A percentile compares a stretch with the other conserved stretches of the same genome.
These are phyloP conservation scores for Cutaneotrichosporon cutaneum DNA, from an alignment of 1,284 basidiomycete genomes.

Conservation along the genomic window DNA sequence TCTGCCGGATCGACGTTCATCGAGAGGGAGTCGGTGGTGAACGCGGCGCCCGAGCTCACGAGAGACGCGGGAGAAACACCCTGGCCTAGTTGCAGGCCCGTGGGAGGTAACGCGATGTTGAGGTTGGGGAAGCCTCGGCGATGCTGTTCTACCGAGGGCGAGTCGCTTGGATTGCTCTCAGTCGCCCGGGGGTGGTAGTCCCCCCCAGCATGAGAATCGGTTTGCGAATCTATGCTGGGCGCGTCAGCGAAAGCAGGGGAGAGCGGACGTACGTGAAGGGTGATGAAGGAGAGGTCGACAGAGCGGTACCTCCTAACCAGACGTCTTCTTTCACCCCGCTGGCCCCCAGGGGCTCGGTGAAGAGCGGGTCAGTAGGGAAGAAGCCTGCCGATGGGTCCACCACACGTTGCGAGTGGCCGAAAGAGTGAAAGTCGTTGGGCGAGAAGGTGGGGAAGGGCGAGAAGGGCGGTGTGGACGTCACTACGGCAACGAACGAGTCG, in stretches of 20 bases:
- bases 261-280: conserved; percentile 43
- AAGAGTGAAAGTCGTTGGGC: conserved; percentile 1
- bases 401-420: conserved; percentile 4
- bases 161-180: conserved; percentile 27
- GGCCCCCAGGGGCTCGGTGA: conserved; percentile 19
- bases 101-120: conserved; percentile 34
- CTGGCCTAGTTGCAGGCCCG: conserved; percentile 24
- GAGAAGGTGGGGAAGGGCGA: conserved; percentile 10
- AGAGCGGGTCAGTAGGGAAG: conserved; percentile 20
- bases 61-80: conserved; percentile 39
- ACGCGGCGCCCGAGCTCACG: conserved; percentile 38
- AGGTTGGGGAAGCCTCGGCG: conserved; percentile 43
- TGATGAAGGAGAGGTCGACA: conserved; percentile 40
- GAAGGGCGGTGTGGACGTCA: conserved; percentile 37
- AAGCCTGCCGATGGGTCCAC: conserved; percentile 13
- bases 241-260: conserved; percentile 4
- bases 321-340: conserved; percentile 36
- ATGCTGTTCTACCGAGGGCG: conserved; percentile 16
- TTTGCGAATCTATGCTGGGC: conserved; percentile 40
- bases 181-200: conserved; percentile 42
- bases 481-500: conserved; percentile 27
- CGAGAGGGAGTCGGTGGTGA: conserved; percentile 37
- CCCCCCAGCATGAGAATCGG: conserved; percentile 46
- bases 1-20: conserved; percentile 27
- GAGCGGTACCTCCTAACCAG: conserved; percentile 29